A percentile compares a stretch with the other conserved stretches of the same genome.
Evolutionary conservation across 129 eudicot species (phyloP).

Genomic region (Tagetes patula): DNA sequence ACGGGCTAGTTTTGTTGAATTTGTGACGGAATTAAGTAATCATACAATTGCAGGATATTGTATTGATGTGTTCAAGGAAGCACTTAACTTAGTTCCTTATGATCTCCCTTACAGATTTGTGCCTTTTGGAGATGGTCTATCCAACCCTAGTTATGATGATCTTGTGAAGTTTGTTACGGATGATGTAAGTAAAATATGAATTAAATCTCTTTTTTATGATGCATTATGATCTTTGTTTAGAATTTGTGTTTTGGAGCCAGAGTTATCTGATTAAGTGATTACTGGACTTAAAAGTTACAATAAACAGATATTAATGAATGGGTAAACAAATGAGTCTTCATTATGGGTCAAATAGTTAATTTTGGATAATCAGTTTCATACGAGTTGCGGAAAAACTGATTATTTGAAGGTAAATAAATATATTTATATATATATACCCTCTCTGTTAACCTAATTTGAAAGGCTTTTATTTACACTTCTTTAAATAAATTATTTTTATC

Average conservation of each 20-base stretch:
- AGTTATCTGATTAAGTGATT: neutral
- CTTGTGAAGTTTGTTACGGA: slow-evolving; percentile 44
- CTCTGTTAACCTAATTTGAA: neutral
- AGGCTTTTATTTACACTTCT: neutral
- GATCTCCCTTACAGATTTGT: slow-evolving; percentile 47
- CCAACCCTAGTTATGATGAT: slow-evolving; percentile 53
- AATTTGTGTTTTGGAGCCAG: neutral
- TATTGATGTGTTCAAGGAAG: slow-evolving; percentile 61
- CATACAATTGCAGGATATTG: slow-evolving; percentile 57
- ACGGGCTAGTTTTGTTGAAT: slow-evolving; percentile 52
- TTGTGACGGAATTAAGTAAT: slow-evolving; percentile 48
- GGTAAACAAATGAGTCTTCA: neutral
- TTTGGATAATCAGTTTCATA: neutral
- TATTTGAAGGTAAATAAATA: neutral
- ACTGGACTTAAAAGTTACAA: neutral
- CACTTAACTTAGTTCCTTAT: slow-evolving; percentile 53
- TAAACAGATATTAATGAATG: neutral
- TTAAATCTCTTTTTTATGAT: slow-evolving; percentile 3
- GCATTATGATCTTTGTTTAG: neutral
- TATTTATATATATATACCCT: neutral
- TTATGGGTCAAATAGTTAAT: neutral
- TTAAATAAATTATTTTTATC: neutral
- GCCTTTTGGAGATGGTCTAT: slow-evolving; percentile 56
- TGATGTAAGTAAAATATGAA: slow-evolving; percentile 43
- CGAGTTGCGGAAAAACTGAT: neutral